Evolutionary conservation across 257 asterid genomes (phyloP).

Genomic region (Capsicum pubescens): DNA sequence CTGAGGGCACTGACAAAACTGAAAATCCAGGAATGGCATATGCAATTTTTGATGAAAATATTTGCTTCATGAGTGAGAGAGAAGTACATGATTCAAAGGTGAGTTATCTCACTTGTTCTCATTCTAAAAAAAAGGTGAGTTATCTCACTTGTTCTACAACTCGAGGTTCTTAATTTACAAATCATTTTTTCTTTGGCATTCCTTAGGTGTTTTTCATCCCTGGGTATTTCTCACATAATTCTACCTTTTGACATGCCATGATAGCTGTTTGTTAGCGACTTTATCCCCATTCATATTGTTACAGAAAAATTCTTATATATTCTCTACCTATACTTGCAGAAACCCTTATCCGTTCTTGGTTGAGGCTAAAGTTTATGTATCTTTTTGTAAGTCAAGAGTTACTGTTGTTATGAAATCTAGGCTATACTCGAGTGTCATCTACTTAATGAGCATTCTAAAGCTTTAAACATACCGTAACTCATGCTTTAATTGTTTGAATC

Average conservation of each 20-base stretch:
- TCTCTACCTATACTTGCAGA: neutral
- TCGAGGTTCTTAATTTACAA: neutral
- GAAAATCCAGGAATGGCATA: constrained; percentile 81
- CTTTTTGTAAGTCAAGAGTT: constrained; percentile 4
- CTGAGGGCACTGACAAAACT: constrained; percentile 59
- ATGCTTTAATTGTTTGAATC: neutral
- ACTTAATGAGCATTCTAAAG: neutral
- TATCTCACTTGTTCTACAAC: constrained; percentile 13
- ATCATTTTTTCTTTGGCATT: neutral
- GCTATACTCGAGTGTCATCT: neutral
- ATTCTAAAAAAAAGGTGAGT: constrained; percentile 46
- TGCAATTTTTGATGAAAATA: constrained; percentile 83
- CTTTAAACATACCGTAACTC: neutral
- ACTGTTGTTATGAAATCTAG: neutral
- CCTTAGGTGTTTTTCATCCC: neutral
- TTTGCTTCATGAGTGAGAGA: constrained; percentile 68
- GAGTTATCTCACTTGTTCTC: constrained; percentile 15
- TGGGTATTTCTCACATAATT: neutral
- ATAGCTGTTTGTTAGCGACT: constrained; percentile 11
- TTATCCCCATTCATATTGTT: neutral
- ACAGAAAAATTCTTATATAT: neutral
- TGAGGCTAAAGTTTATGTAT: neutral
- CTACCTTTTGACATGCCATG: constrained; percentile 6
- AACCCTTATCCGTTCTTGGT: neutral
- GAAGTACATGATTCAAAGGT: constrained; percentile 64